Evolutionary conservation across 1,139 yeast species (phyloP).

Genomic region (Blastobotrys petasosporus): DNA sequence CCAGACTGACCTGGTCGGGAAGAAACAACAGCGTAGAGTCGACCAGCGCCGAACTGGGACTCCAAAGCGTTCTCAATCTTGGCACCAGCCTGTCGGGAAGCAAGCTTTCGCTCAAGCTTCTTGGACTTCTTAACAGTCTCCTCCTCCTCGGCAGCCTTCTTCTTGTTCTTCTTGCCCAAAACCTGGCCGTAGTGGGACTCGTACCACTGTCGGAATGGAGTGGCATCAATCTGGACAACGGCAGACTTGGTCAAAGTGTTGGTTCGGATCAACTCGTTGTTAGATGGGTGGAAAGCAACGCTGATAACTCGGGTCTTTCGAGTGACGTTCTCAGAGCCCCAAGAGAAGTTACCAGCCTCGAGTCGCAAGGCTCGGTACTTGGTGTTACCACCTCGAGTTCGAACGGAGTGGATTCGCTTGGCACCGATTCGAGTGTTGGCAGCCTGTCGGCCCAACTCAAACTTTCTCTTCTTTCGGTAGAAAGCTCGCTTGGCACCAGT

Average conservation of each 20-base stretch:
- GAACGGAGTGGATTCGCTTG: constrained; percentile 97
- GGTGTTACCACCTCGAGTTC: constrained; percentile 99
- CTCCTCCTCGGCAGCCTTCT: constrained; percentile 34
- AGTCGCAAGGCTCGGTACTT: constrained; percentile 99
- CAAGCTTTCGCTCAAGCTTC: constrained; percentile 85
- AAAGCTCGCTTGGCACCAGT: constrained; percentile 99
- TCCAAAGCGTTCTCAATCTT: constrained; percentile 87
- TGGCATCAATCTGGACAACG: constrained; percentile 98
- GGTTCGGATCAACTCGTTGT: constrained; percentile 99
- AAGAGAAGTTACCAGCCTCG: constrained; percentile 99
- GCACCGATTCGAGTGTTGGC: constrained; percentile 99
- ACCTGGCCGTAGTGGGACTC: constrained; percentile 96
- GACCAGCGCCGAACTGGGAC: constrained; percentile 96
- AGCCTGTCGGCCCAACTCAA: constrained; percentile 99
- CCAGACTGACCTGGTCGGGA: constrained; percentile 99
- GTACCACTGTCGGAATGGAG: constrained; percentile 99
- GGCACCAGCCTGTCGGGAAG: constrained; percentile 81
- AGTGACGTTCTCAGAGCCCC: constrained; percentile 98
- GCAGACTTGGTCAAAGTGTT: constrained; percentile 99
- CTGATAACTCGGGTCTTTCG: constrained; percentile 98
- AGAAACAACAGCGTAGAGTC: constrained; percentile 96
- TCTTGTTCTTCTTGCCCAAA: constrained; percentile 73
- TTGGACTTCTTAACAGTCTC: constrained; percentile 52
- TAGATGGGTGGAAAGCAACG: constrained; percentile 99
- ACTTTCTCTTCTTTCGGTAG: constrained; percentile 99